A percentile compares a stretch with the other conserved stretches of the same genome.
phyloP scores from a whole-genome alignment of 352 stramenopile species.

The Peronospora destructor region DNA sequence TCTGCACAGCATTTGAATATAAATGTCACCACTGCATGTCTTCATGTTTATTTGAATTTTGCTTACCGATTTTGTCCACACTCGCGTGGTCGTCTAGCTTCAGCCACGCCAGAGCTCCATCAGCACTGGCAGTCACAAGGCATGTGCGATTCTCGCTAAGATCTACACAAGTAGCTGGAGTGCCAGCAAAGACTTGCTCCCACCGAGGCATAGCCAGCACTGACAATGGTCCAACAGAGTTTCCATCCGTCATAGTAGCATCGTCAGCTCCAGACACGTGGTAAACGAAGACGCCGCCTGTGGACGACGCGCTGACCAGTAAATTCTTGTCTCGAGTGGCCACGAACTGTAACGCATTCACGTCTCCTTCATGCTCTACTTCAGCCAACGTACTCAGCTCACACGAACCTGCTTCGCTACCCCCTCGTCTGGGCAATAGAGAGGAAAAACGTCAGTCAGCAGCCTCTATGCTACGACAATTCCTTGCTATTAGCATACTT shows the following conservation, averaged over 20 bases:
- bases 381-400: conserved; percentile 45
- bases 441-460: conserved; percentile 1
- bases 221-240: conserved; percentile 8
- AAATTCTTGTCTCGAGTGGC: conserved; percentile 36
- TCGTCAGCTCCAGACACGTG: conserved; percentile 25
- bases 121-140: conserved; percentile 47
- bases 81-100: conserved; percentile 46
- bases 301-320: conserved; percentile 55
- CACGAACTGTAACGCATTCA: conserved; percentile 58
- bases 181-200: conserved; percentile 39
- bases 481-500: conserved; percentile 18
- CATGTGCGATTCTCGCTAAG: conserved; percentile 37
- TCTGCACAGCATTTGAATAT: conserved; percentile 16
- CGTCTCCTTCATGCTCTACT: conserved; percentile 45
- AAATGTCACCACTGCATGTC: not conserved
- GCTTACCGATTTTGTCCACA: conserved; percentile 46
- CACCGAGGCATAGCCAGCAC: conserved; percentile 47
- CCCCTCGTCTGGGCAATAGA: conserved; percentile 7
- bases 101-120: conserved; percentile 59
- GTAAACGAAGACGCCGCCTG: conserved; percentile 41
- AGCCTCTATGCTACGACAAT: not conserved
- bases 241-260: conserved; percentile 12
- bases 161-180: conserved; percentile 50
- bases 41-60: not conserved
- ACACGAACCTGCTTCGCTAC: conserved; percentile 18